Conservation (phyloP, 768 basidiomycete genomes). For the Phaffia australis region DNA sequence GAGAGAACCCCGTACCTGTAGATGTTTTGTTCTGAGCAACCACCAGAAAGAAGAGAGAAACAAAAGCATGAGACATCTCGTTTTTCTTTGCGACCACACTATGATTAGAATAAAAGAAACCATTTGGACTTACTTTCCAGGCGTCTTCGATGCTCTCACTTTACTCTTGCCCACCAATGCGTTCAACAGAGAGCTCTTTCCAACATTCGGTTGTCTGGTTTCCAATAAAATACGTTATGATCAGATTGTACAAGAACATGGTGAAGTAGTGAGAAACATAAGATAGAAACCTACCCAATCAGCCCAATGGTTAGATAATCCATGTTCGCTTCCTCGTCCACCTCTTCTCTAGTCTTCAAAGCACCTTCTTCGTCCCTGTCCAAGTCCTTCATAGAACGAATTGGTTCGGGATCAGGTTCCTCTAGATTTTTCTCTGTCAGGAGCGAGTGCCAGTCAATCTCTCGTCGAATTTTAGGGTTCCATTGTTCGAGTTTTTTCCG, state of each 20-base stretch:
- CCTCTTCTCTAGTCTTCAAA: constrained; percentile 7
- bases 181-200: constrained; percentile 18
- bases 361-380: constrained; percentile 26
- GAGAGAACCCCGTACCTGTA: constrained; percentile 31
- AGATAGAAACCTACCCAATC: constrained; percentile 28
- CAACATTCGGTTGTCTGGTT: constrained; percentile 17
- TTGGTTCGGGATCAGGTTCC: constrained; percentile 39
- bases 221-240: too few species aligned
- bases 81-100: too few species aligned
- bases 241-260: not conserved
- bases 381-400: constrained; percentile 24
- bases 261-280: not conserved
- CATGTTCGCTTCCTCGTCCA: not conserved
- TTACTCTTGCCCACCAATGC: constrained; percentile 22
- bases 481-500: constrained; percentile 50
- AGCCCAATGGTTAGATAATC: constrained; percentile 31
- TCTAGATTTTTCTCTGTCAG: constrained; percentile 29
- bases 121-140: constrained; percentile 55
- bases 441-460: constrained; percentile 66
- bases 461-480: constrained; percentile 53
- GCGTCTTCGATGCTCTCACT: constrained; percentile 62
- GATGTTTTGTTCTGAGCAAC: not conserved
- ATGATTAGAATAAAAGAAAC: constrained; percentile 7
- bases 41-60: constrained; percentile 31
- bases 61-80: too few species aligned